phyloP scores from a whole-genome alignment of 192 early-diverging fungal species.

The Umbelopsis ramanniana region DNA sequence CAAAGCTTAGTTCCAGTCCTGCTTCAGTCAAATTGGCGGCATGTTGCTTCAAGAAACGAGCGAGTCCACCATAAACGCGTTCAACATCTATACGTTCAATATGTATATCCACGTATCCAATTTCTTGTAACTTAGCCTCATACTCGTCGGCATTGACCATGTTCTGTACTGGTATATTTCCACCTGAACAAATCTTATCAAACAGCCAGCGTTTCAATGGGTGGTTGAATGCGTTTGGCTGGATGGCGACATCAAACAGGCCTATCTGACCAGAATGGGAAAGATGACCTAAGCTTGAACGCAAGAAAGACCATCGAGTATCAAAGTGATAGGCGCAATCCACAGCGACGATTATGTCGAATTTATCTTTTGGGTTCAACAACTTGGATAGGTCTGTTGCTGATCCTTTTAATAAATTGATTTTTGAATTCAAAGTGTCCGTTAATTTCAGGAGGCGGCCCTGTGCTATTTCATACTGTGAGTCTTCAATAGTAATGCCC shows the following conservation, averaged over 20 bases:
- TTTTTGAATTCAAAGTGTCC: background rate
- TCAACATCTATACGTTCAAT: constrained; percentile 38
- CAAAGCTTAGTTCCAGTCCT: background rate
- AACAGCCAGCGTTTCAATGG: constrained; percentile 27
- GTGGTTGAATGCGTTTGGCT: constrained; percentile 24
- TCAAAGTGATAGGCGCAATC: constrained; percentile 57
- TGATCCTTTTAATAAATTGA: constrained; percentile 28
- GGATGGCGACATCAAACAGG: constrained; percentile 44
- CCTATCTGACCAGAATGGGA: constrained; percentile 32
- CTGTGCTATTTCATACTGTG: constrained; percentile 10
- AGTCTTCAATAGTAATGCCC: constrained; percentile 24
- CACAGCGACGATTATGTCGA: constrained; percentile 49
- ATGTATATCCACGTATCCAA: constrained; percentile 47
- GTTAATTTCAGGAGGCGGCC: background rate
- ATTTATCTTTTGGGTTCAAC: background rate
- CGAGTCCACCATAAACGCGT: constrained; percentile 50
- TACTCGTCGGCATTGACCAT: constrained; percentile 45
- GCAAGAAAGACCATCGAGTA: constrained; percentile 46
- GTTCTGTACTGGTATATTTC: constrained; percentile 46
- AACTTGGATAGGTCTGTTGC: constrained; percentile 17
- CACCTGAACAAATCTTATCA: constrained; percentile 26
- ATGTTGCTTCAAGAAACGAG: constrained; percentile 32
- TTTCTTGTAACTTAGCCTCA: constrained; percentile 35
- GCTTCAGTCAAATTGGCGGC: background rate
- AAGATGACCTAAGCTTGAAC: constrained; percentile 24